Conservation (phyloP, 1,284 basidiomycete species). For the Retiboletus flavoniger region DNA sequence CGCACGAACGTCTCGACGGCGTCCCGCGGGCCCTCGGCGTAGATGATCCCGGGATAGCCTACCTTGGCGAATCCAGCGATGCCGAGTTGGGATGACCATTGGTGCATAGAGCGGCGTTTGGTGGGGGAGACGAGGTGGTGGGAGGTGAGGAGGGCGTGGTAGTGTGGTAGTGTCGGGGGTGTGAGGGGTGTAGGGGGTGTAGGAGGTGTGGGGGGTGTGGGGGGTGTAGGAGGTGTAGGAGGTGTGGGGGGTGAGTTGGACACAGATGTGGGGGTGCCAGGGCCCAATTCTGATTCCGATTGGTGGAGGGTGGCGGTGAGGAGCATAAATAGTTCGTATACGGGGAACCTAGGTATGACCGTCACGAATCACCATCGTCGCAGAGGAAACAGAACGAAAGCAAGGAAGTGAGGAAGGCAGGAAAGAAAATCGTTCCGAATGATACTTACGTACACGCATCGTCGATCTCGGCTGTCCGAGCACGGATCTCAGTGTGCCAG, state of each 20-base stretch:
- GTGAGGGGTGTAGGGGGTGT: not conserved
- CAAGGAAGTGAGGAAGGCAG: not conserved
- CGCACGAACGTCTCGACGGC: constrained; percentile 62
- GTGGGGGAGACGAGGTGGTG: constrained; percentile 67
- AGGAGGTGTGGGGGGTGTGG: too few species aligned
- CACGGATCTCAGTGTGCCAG: constrained; percentile 47
- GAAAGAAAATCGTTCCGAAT: not conserved
- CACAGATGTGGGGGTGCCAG: not conserved
- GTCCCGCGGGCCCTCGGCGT: constrained; percentile 54
- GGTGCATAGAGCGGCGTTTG: constrained; percentile 63
- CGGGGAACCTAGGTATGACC: constrained; percentile 47
- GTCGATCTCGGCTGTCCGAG: constrained; percentile 42
- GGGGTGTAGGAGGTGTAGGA: too few species aligned
- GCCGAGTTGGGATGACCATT: constrained; percentile 57
- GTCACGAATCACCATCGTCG: not conserved
- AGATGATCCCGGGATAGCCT: constrained; percentile 73
- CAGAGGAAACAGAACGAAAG: not conserved
- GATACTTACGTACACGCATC: constrained; percentile 45
- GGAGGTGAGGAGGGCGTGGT: constrained; percentile 68
- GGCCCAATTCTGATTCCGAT: not conserved
- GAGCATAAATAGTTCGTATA: constrained; percentile 51
- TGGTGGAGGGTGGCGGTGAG: not conserved
- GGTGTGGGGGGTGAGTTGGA: not conserved
- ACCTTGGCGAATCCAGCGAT: constrained; percentile 70
- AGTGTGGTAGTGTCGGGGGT: constrained; percentile 20